A percentile compares a stretch with the other conserved stretches of the same genome.
Evolutionary conservation across 2,329 filamentous ascomycete species (phyloP).

Genomic region (Aspergillus nomiae): DNA sequence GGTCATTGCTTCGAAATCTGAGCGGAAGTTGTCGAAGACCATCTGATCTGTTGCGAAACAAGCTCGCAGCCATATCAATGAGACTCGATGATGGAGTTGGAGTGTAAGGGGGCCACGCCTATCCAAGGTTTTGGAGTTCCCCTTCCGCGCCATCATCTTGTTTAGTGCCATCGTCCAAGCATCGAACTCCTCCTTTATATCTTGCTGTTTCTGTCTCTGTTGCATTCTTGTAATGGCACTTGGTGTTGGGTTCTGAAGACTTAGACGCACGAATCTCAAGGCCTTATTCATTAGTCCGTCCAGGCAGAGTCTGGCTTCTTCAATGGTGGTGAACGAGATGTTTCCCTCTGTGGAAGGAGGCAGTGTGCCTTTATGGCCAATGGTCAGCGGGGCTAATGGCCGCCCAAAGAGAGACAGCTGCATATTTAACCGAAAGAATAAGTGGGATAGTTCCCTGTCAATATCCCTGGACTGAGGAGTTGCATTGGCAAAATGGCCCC

Average conservation of each 20-base stretch:
- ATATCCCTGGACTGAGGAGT: conserved; percentile 1
- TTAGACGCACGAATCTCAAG: conserved; percentile 15
- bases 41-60: conserved; percentile 11
- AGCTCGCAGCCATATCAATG: conserved; percentile 13
- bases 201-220: conserved; percentile 5
- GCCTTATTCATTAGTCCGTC: conserved; percentile 17
- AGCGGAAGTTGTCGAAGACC: conserved; percentile 12
- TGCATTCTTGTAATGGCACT: neutral
- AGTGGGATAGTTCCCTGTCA: conserved; percentile 23
- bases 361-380: neutral
- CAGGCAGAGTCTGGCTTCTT: conserved; percentile 16
- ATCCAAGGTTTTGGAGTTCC: conserved; percentile 7
- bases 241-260: conserved; percentile 1
- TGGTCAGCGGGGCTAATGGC: conserved; percentile 8
- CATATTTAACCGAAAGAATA: conserved; percentile 24
- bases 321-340: conserved; percentile 11
- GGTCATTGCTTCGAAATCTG: conserved; percentile 14
- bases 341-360: neutral
- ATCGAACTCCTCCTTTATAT: conserved; percentile 1
- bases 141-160: conserved; percentile 5
- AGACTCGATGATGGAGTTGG: conserved; percentile 17
- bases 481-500: neutral
- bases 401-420: conserved; percentile 24
- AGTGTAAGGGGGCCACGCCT: conserved; percentile 18
- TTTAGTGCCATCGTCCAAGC: conserved; percentile 17